A percentile compares a stretch with the other conserved stretches of the same genome.
Conservation (phyloP, 83 land plant species). For the Picea mariana region DNA sequence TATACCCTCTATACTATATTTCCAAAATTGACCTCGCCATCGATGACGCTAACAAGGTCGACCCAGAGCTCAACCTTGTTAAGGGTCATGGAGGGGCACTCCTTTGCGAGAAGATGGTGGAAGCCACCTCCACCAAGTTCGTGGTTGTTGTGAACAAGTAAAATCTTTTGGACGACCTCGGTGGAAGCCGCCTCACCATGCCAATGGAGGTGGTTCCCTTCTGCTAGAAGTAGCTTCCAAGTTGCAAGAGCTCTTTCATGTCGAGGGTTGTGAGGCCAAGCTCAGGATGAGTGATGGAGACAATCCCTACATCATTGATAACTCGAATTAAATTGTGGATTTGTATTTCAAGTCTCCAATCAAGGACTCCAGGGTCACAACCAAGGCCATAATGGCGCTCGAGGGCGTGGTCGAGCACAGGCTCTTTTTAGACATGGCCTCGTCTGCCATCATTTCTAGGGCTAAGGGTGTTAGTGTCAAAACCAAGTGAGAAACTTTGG, state of each 20-base stretch:
- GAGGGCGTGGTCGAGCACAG: slow-evolving; percentile 95
- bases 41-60: slow-evolving; percentile 57
- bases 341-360: slow-evolving; percentile 41
- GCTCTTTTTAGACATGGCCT: slow-evolving; percentile 86
- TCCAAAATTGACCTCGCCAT: slow-evolving; percentile 69
- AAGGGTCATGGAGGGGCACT: slow-evolving; percentile 89
- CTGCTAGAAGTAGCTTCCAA: slow-evolving; percentile 47
- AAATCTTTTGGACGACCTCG: slow-evolving; percentile 74
- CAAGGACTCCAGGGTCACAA: slow-evolving; percentile 56
- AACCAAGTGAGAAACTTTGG: too few relatives aligned
- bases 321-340: slow-evolving; percentile 50
- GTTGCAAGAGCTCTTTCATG: slow-evolving; percentile 39
- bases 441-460: slow-evolving; percentile 71
- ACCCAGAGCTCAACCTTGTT: slow-evolving; percentile 37
- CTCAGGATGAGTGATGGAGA: slow-evolving; percentile 29
- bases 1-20: too few relatives aligned
- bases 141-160: slow-evolving; percentile 82
- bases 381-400: slow-evolving; percentile 66
- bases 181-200: slow-evolving; percentile 76
- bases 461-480: too few relatives aligned
- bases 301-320: slow-evolving; percentile 48
- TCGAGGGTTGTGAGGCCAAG: slow-evolving; percentile 49
- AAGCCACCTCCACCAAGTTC: slow-evolving; percentile 59
- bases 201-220: slow-evolving; percentile 36
- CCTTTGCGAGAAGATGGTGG: slow-evolving; percentile 83